Evolutionary conservation across 2,329 filamentous ascomycete genomes (phyloP), one percentile per base, ranked within the genome.

Genomic region (Reticulascus tulasneorum): DNA sequence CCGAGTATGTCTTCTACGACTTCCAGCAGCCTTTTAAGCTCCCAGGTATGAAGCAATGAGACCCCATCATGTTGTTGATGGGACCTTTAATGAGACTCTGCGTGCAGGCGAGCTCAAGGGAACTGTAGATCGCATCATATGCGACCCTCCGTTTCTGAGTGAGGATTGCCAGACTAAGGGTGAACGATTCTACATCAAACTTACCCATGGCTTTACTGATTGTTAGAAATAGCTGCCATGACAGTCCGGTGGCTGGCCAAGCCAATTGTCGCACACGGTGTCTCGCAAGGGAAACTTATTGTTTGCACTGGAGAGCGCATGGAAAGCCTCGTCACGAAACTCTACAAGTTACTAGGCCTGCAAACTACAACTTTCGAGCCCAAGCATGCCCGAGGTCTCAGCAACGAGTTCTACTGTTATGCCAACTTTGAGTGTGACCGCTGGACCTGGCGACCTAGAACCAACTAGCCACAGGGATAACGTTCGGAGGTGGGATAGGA

Each of bases 401-500:
- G 83, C 58, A 93, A 93, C 52, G 84, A 88, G 59, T 93, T 89
- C 55, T 74, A 77, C 52, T 89, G 83, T 58, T 91, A 87, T 52
- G 77, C 86, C 17, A 90, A 86, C 53, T 90, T 86, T 52, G 81
- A 86, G 55, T 77, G 79, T 49, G 62, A 62, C 7, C 58, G 56
- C 5, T 77, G 75, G 71, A 60, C 54, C 27, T 75, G 62, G 60
- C 17, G 22, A 16, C 7, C 5, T 5, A 15, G 26, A 9, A 15
- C 17, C 3, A 29, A 41, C 29, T 23, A 23, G 26, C n/a, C 16
- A 22, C 38, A 21, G 38, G 34, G 9, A n/a, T n/a, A n/a, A n/a
- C n/a, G n/a, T n/a, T n/a, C n/a, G n/a, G n/a, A n/a, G n/a, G n/a
- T n/a, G n/a, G n/a, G n/a, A n/a, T n/a, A n/a, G n/a, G n/a, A n/a